These are phyloP conservation scores for Penicillium taxi DNA, from an alignment of 495 filamentous ascomycete genomes.

Conservation along the genomic window DNA sequence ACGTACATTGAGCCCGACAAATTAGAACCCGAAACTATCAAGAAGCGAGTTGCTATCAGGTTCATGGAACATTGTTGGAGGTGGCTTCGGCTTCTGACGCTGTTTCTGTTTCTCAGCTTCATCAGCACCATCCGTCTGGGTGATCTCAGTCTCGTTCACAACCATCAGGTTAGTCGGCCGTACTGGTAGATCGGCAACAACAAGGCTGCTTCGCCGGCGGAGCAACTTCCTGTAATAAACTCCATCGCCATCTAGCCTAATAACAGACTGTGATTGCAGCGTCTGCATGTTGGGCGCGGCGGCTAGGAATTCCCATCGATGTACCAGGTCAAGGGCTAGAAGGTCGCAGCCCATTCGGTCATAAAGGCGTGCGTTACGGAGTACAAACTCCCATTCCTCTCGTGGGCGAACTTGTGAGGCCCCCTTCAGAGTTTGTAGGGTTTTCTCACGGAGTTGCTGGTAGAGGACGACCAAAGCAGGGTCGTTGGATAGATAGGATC, in stretches of 20 bases:
- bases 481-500: conserved; percentile 80
- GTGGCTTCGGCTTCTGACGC: conserved; percentile 49
- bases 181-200: conserved; percentile 69
- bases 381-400: conserved; percentile 82
- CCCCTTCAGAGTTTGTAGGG: conserved; percentile 75
- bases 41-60: conserved; percentile 76
- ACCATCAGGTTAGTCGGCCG: conserved; percentile 9
- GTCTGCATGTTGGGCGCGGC: conserved; percentile 24
- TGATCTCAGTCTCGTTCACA: conserved; percentile 21
- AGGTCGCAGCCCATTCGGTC: conserved; percentile 94
- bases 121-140: conserved; percentile 1
- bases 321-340: conserved; percentile 74
- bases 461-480: conserved; percentile 84
- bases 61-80: conserved; percentile 80
- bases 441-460: conserved; percentile 75
- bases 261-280: conserved; percentile 13
- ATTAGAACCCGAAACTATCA: conserved; percentile 73
- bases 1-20: not conserved
- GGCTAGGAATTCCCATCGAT: conserved; percentile 79
- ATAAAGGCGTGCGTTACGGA: conserved; percentile 82
- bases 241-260: conserved; percentile 32
- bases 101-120: conserved; percentile 14
- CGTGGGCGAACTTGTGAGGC: conserved; percentile 71
- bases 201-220: conserved; percentile 63
- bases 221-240: conserved; percentile 61